These are phyloP conservation scores for Pseudevernia furfuracea DNA, from an alignment of 495 filamentous ascomycete species.

Conservation along the genomic window DNA sequence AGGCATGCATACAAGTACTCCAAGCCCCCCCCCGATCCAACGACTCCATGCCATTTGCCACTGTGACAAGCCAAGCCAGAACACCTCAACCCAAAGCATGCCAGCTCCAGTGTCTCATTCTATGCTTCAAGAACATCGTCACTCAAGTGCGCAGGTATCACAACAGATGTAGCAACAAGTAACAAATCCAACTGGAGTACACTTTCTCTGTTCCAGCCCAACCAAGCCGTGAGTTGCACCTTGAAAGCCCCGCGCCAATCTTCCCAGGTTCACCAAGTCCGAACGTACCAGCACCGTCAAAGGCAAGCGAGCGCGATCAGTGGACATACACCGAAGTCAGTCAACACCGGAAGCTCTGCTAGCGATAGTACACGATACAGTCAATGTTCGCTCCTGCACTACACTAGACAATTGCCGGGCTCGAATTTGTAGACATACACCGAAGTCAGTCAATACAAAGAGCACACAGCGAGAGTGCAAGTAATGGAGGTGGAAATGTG, in stretches of 20 bases:
- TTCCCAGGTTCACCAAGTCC: neutral
- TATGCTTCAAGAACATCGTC: neutral
- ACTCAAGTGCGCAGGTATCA: neutral
- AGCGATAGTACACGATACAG: neutral
- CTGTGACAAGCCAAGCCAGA: neutral
- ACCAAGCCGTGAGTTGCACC: neutral
- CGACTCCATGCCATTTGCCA: neutral
- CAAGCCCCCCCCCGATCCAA: neutral
- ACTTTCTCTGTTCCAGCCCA: neutral
- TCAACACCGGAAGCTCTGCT: constrained; percentile 5
- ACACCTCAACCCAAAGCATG: neutral
- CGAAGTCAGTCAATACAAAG: constrained; percentile 21
- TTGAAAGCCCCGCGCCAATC: neutral
- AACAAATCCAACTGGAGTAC: neutral
- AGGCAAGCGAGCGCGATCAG: constrained; percentile 1
- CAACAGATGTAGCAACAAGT: neutral
- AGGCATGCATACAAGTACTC: neutral
- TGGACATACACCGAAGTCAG: constrained; percentile 12
- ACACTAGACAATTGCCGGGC: neutral
- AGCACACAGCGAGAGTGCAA: constrained; percentile 5
- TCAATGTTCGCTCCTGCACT: neutral
- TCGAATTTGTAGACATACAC: constrained; percentile 20
- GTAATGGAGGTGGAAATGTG: neutral
- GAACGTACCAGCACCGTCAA: neutral
- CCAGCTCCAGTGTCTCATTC: neutral